Conservation (phyloP, 441 rosid genomes). For the Viola pubescens region DNA sequence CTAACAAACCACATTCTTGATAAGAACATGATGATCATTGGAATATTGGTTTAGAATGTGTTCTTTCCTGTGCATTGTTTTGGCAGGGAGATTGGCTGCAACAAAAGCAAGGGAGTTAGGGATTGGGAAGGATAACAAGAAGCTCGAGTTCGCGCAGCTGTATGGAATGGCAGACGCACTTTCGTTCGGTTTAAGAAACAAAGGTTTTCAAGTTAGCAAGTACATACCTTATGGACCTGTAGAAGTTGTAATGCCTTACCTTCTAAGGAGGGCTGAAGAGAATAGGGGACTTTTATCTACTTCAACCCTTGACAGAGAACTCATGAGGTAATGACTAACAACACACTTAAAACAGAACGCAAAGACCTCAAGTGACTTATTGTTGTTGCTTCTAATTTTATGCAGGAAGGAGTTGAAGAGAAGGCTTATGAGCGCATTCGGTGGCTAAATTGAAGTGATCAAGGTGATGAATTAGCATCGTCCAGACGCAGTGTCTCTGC, state of each 20-base stretch:
- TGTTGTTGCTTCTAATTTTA: not conserved
- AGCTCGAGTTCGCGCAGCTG: slow-evolving; percentile 76
- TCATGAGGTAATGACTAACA: slow-evolving; percentile 38
- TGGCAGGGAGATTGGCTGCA: slow-evolving; percentile 51
- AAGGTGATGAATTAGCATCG: not conserved
- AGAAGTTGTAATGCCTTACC: slow-evolving; percentile 65
- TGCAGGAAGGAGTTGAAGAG: slow-evolving; percentile 53
- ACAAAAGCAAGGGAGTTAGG: slow-evolving; percentile 55
- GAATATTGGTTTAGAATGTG: not conserved
- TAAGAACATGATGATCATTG: no score
- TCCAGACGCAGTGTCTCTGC: no score
- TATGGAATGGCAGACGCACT: slow-evolving; percentile 84
- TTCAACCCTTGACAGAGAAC: slow-evolving; percentile 53
- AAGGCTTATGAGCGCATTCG: slow-evolving; percentile 31
- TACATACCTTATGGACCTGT: slow-evolving; percentile 81
- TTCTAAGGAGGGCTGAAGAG: slow-evolving; percentile 87
- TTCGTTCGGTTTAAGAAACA: slow-evolving; percentile 62
- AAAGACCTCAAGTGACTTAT: not conserved
- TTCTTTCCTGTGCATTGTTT: not conserved
- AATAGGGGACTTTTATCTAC: slow-evolving; percentile 65
- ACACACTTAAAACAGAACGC: not conserved
- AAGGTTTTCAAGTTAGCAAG: slow-evolving; percentile 83
- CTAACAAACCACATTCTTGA: not conserved
- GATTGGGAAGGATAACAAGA: slow-evolving; percentile 35
- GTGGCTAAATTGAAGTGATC: not conserved